Evolutionary conservation across 257 asterid species (phyloP).

Genomic region (Scutellaria galericulata): DNA sequence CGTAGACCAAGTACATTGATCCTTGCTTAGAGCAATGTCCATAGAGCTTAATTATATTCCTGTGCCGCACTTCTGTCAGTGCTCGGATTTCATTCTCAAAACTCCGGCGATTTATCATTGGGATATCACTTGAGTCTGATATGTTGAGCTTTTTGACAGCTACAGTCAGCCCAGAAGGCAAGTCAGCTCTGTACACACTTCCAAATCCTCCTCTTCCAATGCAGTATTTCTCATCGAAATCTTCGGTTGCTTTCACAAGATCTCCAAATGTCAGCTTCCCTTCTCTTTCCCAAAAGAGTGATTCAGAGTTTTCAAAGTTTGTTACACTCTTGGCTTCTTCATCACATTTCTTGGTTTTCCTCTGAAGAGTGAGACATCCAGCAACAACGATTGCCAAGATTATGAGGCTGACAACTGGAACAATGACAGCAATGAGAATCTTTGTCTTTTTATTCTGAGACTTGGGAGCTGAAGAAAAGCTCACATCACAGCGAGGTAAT

Average conservation of each 20-base stretch:
- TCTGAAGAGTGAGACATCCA: slow-evolving; percentile 40
- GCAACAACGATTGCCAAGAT: slow-evolving; percentile 44
- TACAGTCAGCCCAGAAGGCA: slow-evolving; percentile 57
- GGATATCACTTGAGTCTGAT: slow-evolving; percentile 65
- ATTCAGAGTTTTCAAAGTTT: slow-evolving; percentile 44
- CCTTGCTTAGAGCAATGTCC: slow-evolving; percentile 77
- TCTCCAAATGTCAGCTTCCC: slow-evolving; percentile 77
- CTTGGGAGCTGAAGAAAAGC: slow-evolving; percentile 29
- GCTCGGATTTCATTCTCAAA: slow-evolving; percentile 82
- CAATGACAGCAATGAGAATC: slow-evolving; percentile 51
- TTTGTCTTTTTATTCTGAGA: slow-evolving; percentile 45
- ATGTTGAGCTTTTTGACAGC: slow-evolving; percentile 78
- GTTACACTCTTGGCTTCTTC: slow-evolving; percentile 47
- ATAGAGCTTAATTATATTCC: slow-evolving; percentile 82
- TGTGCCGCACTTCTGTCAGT: slow-evolving; percentile 82
- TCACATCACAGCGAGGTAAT: slow-evolving; percentile 48
- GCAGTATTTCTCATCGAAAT: slow-evolving; percentile 63
- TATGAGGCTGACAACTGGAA: slow-evolving; percentile 53
- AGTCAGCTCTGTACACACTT: slow-evolving; percentile 72
- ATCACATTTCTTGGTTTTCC: slow-evolving; percentile 42
- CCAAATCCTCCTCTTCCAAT: slow-evolving; percentile 93
- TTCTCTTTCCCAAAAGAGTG: slow-evolving; percentile 76
- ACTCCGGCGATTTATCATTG: slow-evolving; percentile 47
- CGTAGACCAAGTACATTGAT: slow-evolving; percentile 81
- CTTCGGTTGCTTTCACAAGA: slow-evolving; percentile 70